phyloP scores from a whole-genome alignment of 176 grass and related monocot species.

The Oryza meridionalis region DNA sequence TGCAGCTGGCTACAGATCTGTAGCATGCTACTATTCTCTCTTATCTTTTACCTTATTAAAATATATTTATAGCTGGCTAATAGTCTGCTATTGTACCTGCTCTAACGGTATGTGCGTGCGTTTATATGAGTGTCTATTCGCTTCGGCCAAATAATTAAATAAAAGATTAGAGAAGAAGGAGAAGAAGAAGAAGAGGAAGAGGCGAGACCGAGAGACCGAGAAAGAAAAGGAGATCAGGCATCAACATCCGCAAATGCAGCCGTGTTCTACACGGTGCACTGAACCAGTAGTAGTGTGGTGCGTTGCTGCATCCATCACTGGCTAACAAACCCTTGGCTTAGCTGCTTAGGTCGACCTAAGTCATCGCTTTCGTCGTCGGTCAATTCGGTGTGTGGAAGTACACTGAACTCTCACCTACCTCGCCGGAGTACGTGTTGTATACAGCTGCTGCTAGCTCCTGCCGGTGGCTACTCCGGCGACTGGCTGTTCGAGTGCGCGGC shows the following conservation, averaged over 20 bases:
- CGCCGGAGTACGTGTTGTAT: neutral
- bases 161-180: neutral
- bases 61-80: too few relatives aligned
- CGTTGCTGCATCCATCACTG: neutral
- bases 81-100: too few relatives aligned
- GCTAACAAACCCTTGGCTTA: neutral
- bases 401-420: neutral
- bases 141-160: neutral
- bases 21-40: too few relatives aligned
- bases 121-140: neutral
- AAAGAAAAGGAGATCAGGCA: neutral
- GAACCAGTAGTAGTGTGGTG: neutral
- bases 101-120: neutral
- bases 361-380: constrained; percentile 10
- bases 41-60: too few relatives aligned
- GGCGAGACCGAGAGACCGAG: neutral
- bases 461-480: neutral
- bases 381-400: neutral
- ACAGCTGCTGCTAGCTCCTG: neutral
- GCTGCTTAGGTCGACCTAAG: neutral
- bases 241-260: neutral
- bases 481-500: neutral
- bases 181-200: neutral
- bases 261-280: constrained; percentile 42
- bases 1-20: too few relatives aligned